Percentiles rank a stretch among this genome's conserved stretches.
Conservation (phyloP, 495 filamentous ascomycete genomes). For the Trypethelium eluteriae region DNA sequence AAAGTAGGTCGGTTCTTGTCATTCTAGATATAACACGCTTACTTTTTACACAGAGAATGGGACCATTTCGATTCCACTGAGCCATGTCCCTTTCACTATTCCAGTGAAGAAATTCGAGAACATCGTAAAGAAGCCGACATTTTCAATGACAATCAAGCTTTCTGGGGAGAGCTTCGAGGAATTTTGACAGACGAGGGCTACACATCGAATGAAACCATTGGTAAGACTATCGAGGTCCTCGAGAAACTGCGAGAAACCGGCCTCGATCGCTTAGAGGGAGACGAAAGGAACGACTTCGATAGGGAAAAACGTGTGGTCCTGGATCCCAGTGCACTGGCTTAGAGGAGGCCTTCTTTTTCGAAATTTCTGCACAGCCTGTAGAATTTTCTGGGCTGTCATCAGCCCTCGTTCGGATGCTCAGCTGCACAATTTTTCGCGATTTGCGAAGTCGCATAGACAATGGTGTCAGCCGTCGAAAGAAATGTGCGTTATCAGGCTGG, state of each 20-base stretch:
- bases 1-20: conserved; percentile 17
- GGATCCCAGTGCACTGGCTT: not conserved
- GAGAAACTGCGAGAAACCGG: conserved; percentile 11
- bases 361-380: no score
- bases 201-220: conserved; percentile 15
- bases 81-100: conserved; percentile 21
- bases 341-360: not conserved
- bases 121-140: conserved; percentile 10
- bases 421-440: no score
- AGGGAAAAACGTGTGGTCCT: conserved; percentile 4
- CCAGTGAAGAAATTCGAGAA: conserved; percentile 14
- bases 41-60: conserved; percentile 18
- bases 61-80: conserved; percentile 14
- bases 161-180: conserved; percentile 15
- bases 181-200: conserved; percentile 19
- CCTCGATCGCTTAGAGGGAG: not conserved
- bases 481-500: no score
- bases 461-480: no score
- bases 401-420: no score
- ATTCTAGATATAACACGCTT: conserved; percentile 8
- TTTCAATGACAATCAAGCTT: conserved; percentile 18
- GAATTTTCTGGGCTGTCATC: no score
- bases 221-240: conserved; percentile 9
- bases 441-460: no score
- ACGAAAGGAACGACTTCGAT: not conserved